These are phyloP conservation scores for Entoloma clypeatum DNA, from an alignment of 1,284 basidiomycete genomes.

Conservation along the genomic window DNA sequence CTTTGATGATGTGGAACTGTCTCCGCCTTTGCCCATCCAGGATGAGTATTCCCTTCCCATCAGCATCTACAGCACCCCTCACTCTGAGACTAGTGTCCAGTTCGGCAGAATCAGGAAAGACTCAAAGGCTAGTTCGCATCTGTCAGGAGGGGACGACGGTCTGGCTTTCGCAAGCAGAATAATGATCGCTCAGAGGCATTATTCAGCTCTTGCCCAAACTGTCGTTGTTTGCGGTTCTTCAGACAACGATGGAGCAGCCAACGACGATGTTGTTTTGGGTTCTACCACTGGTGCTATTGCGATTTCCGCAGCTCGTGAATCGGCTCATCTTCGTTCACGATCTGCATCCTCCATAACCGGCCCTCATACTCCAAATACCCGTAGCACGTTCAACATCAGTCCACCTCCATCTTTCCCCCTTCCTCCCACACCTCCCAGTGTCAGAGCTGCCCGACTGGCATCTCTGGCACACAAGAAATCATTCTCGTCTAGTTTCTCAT, in stretches of 20 bases:
- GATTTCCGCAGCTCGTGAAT: conserved; percentile 26
- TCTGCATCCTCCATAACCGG: conserved; percentile 47
- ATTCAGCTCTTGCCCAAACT: conserved; percentile 61
- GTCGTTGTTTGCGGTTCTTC: conserved; percentile 45
- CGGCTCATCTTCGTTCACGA: conserved; percentile 41
- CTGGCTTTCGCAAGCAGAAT: conserved; percentile 50
- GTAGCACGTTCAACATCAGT: conserved; percentile 41
- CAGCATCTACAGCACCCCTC: conserved; percentile 44
- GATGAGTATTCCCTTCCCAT: conserved; percentile 39
- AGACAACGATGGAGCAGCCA: conserved; percentile 30
- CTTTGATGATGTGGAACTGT: conserved; percentile 32
- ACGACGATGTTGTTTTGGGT: conserved; percentile 27
- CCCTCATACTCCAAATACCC: conserved; percentile 37
- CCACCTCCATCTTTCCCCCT: conserved; percentile 63
- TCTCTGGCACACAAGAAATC: conserved; percentile 53
- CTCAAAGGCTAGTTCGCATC: conserved; percentile 51
- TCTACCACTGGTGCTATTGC: conserved; percentile 35
- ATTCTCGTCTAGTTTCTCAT: conserved; percentile 58
- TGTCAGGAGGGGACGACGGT: conserved; percentile 48
- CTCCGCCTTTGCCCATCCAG: conserved; percentile 47
- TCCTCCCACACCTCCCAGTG: conserved; percentile 63
- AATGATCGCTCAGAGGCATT: conserved; percentile 67
- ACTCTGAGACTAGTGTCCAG: conserved; percentile 51
- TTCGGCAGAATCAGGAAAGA: conserved; percentile 49
- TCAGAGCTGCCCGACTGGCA: conserved; percentile 46